Conservation (phyloP, 2,329 filamentous ascomycete genomes). For the Bisporella sp. region DNA sequence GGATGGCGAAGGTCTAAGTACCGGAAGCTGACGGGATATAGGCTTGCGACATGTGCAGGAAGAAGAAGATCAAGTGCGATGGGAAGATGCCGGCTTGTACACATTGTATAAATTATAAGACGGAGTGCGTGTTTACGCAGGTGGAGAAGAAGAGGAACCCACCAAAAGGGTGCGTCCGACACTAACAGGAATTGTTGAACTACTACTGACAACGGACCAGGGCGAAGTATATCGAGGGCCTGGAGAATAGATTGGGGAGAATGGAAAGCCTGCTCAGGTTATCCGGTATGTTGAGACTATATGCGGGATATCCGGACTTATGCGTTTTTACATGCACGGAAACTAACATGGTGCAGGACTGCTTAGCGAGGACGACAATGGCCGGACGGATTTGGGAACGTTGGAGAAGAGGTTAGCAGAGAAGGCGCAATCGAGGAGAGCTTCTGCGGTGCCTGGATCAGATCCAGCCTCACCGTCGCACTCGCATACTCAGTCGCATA, state of each 20-base stretch:
- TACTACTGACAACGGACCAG: slow-evolving; percentile 37
- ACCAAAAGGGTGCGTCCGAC: slow-evolving; percentile 72
- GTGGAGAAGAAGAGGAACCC: slow-evolving; percentile 98
- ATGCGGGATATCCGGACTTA: no score
- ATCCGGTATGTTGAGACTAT: slow-evolving; percentile 48
- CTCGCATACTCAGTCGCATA: slow-evolving; percentile 16
- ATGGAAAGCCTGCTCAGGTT: slow-evolving; percentile 90
- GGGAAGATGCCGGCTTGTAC: slow-evolving; percentile 92
- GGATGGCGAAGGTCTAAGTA: neutral
- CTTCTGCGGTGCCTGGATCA: slow-evolving; percentile 21
- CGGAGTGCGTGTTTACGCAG: slow-evolving; percentile 93
- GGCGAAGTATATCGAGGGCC: slow-evolving; percentile 94
- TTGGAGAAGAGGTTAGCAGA: slow-evolving; percentile 70
- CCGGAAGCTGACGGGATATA: slow-evolving; percentile 27
- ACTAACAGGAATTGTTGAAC: neutral
- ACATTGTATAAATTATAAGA: slow-evolving; percentile 97
- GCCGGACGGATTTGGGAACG: slow-evolving; percentile 79
- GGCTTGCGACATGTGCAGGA: slow-evolving; percentile 70
- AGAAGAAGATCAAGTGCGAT: slow-evolving; percentile 97
- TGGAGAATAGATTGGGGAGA: slow-evolving; percentile 89
- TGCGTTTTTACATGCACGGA: neutral
- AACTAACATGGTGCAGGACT: slow-evolving; percentile 44
- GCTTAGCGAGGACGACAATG: slow-evolving; percentile 77
- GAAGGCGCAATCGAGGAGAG: slow-evolving; percentile 30
- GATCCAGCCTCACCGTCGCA: slow-evolving; percentile 27